Evolutionary conservation across 1,284 basidiomycete genomes (phyloP).

Genomic region (Lentinus polychrous): DNA sequence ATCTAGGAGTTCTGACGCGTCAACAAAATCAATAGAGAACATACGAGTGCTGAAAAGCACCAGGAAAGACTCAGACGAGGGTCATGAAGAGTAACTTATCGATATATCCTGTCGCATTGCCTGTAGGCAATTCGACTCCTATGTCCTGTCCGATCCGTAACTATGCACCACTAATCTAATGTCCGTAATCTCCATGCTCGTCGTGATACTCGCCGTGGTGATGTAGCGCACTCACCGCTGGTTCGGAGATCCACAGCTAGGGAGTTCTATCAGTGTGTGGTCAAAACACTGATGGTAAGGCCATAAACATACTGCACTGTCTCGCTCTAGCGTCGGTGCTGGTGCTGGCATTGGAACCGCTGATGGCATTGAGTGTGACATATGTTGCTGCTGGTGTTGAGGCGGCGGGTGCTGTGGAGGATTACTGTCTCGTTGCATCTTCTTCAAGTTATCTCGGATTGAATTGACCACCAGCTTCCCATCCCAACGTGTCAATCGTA

Average conservation of each 20-base stretch:
- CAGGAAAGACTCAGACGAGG: conserved; percentile 6
- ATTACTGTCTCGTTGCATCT: conserved; percentile 36
- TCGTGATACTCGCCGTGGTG: conserved; percentile 15
- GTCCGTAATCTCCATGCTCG: conserved; percentile 15
- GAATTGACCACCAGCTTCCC: conserved; percentile 56
- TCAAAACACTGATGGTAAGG: conserved; percentile 1
- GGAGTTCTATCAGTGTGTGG: background rate
- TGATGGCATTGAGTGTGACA: conserved; percentile 5
- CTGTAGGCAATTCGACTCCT: background rate
- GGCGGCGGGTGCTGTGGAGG: conserved; percentile 17
- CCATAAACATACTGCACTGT: conserved; percentile 14
- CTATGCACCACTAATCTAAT: conserved; percentile 9
- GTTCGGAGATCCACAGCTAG: conserved; percentile 17
- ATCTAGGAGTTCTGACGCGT: background rate
- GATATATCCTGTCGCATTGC: background rate
- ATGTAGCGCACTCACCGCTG: conserved; percentile 12
- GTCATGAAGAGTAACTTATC: background rate
- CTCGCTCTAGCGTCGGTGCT: conserved; percentile 9
- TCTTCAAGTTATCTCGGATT: conserved; percentile 63
- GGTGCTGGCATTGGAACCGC: conserved; percentile 25
- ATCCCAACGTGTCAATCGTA: background rate
- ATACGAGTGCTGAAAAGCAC: conserved; percentile 23
- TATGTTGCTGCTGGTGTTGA: too few species aligned
- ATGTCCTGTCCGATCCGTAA: background rate
- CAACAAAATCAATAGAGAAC: conserved; percentile 17